Percentiles rank a stretch among this genome's conserved stretches.
Conservation (phyloP, 1,284 basidiomycete species). For the Volvariella surrecta region DNA sequence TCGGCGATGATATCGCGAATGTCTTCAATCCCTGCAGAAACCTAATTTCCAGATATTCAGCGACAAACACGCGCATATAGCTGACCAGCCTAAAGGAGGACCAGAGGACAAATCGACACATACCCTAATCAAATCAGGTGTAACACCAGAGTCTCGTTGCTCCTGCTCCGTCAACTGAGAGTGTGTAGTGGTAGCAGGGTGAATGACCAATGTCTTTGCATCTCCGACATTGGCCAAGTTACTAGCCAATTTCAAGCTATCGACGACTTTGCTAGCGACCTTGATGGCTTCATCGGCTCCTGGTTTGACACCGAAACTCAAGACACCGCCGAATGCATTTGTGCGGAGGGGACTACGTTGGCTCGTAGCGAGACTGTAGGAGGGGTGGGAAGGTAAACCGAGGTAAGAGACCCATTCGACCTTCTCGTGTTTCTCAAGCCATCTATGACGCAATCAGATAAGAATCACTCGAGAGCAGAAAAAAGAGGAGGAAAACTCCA, state of each 20-base stretch:
- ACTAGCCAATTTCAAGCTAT: slow-evolving; percentile 67
- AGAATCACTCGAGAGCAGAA: not conserved
- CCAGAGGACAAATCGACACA: slow-evolving; percentile 19
- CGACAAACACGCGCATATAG: slow-evolving; percentile 13
- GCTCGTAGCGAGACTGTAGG: slow-evolving; percentile 54
- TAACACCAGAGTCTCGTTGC: slow-evolving; percentile 65
- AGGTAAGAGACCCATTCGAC: slow-evolving; percentile 82
- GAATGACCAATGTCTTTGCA: slow-evolving; percentile 79
- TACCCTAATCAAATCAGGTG: slow-evolving; percentile 73
- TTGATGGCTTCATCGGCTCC: slow-evolving; percentile 45
- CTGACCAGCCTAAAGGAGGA: not conserved
- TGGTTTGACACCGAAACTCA: slow-evolving; percentile 80
- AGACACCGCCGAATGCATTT: slow-evolving; percentile 65
- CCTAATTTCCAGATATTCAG: slow-evolving; percentile 1
- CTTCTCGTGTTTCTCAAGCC: slow-evolving; percentile 62
- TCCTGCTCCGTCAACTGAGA: slow-evolving; percentile 68
- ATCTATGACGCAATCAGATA: slow-evolving; percentile 21
- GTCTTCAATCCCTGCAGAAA: slow-evolving; percentile 72
- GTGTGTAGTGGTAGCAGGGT: slow-evolving; percentile 82
- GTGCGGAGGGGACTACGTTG: slow-evolving; percentile 43
- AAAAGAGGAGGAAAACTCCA: no score
- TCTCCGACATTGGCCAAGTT: slow-evolving; percentile 77
- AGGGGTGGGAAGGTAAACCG: slow-evolving; percentile 60
- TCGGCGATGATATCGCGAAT: slow-evolving; percentile 84
- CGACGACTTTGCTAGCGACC: slow-evolving; percentile 62